Conservation (phyloP, 2,329 filamentous ascomycete genomes). For the Aspergillus pseudotamarii region DNA sequence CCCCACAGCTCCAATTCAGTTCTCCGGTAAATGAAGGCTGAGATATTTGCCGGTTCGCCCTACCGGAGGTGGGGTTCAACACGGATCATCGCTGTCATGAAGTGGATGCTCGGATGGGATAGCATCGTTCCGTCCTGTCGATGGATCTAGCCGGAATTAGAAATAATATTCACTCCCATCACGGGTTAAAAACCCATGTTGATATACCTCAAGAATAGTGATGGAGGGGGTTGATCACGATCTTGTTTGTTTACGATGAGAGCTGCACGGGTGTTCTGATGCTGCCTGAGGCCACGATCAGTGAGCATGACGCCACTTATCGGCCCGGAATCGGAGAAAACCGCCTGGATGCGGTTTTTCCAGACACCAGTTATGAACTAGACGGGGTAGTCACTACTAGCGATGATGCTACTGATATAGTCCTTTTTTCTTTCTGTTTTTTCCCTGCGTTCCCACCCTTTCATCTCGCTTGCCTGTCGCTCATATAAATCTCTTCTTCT, state of each 20-base stretch:
- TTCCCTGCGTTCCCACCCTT: background rate
- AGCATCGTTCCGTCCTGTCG: background rate
- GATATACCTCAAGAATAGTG: background rate
- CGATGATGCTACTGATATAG: conserved; percentile 1
- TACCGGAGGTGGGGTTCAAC: background rate
- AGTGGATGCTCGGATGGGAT: background rate
- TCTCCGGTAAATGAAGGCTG: background rate
- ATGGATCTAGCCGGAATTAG: background rate
- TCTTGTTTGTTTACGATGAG: background rate
- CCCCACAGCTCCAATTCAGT: background rate
- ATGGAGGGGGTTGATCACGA: background rate
- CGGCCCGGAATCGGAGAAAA: background rate
- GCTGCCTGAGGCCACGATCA: background rate
- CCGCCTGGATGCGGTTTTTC: background rate
- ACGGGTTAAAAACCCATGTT: background rate
- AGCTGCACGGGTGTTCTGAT: background rate
- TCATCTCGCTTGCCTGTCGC: background rate
- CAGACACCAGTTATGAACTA: background rate
- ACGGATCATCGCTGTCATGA: background rate
- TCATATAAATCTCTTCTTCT: background rate
- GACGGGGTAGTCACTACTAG: background rate
- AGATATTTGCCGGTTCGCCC: background rate
- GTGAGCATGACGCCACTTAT: background rate
- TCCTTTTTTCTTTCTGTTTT: background rate
- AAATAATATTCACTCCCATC: background rate